Percentiles rank a stretch among this genome's conserved stretches.
phyloP scores from a whole-genome alignment of 2,329 filamentous ascomycete species.

The Apiospora arundinis region DNA sequence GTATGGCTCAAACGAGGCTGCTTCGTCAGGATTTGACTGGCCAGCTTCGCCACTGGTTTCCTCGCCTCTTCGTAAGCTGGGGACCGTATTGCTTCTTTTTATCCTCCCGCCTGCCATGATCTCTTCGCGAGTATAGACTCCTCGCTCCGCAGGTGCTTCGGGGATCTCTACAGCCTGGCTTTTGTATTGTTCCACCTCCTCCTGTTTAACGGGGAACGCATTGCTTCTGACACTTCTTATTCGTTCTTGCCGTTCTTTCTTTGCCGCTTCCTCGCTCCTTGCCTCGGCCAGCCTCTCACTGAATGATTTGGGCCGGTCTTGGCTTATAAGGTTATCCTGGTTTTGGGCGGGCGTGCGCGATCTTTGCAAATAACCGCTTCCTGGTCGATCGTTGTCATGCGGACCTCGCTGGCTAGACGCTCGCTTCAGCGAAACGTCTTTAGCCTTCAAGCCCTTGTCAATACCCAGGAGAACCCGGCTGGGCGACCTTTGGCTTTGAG shows the following conservation, averaged over 20 bases:
- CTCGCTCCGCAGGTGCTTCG: constrained; percentile 52
- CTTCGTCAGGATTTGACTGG: constrained; percentile 45
- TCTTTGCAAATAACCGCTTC: constrained; percentile 51
- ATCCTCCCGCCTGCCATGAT: constrained; percentile 53
- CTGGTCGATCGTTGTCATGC: constrained; percentile 36
- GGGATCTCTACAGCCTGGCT: constrained; percentile 61
- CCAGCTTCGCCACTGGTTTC: constrained; percentile 30
- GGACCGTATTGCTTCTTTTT: constrained; percentile 52
- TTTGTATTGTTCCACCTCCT: constrained; percentile 67
- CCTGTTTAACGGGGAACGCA: constrained; percentile 62
- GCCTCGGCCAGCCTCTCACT: constrained; percentile 84
- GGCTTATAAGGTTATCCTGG: constrained; percentile 35
- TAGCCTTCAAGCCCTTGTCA: constrained; percentile 82
- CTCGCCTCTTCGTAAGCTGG: constrained; percentile 38
- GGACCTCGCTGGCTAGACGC: constrained; percentile 58
- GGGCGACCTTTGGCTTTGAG: constrained; percentile 71
- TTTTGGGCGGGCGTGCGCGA: constrained; percentile 46
- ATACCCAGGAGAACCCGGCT: constrained; percentile 83
- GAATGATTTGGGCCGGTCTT: constrained; percentile 65
- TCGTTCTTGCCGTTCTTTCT: constrained; percentile 57
- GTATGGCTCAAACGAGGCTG: constrained; percentile 81
- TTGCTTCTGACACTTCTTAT: constrained; percentile 60
- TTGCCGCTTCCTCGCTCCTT: constrained; percentile 59
- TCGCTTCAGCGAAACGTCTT: constrained; percentile 84
- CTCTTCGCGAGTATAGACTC: constrained; percentile 69